Evolutionary conservation across 2,329 filamentous ascomycete genomes (phyloP), one percentile per base, ranked within the genome.

Genomic region (Pseudocercospora pini-densiflorae): DNA sequence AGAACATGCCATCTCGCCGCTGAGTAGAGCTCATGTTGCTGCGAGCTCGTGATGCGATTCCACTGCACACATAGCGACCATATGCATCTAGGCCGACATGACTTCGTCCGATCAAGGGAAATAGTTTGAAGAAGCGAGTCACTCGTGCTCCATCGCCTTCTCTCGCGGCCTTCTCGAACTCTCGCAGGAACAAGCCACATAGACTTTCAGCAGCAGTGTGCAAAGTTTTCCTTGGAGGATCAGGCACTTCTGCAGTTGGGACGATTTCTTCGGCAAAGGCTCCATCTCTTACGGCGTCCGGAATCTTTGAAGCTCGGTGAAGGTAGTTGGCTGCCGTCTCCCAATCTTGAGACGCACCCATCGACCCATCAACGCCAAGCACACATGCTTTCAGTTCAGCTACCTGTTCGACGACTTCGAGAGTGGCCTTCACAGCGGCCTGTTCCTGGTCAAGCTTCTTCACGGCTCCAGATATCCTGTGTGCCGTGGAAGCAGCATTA

Each of bases 291-390:
- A 99, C 94, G 1, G 90, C 85, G 59, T 89, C 86, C 0, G 94
- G 94, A 12, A 99, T 89, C 71, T 91, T 89, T 67, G 89, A 89
- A 6, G 95, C 94, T 53, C 94, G 88, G 69, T 91, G 88, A 65
- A 99, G 86, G 79, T 98, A 98, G 55, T 87, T 91, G 1, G 95
- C 95, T 3, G 95, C 95, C 2, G 93, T 95, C 80, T 99, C 95
- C 95, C 95, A 99, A 81, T 99, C 95, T 79, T 99, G 95, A 49
- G 95, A 93, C 4, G 94, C 94, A 36, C 94, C 95, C 95, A 99
- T 99, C 66, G 92, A 96, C 19, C 94, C 95, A 27, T 94, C 90
- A 10, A 98, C 94, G 51, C 95, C 95, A 67, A 97, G 88, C 40
- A 98, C 92, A 77, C 95, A 99, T 8, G 95, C 92, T 81, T 98